These are phyloP conservation scores for Gastroboletus turbinatus DNA, from an alignment of 1,284 basidiomycete species.

Conservation along the genomic window DNA sequence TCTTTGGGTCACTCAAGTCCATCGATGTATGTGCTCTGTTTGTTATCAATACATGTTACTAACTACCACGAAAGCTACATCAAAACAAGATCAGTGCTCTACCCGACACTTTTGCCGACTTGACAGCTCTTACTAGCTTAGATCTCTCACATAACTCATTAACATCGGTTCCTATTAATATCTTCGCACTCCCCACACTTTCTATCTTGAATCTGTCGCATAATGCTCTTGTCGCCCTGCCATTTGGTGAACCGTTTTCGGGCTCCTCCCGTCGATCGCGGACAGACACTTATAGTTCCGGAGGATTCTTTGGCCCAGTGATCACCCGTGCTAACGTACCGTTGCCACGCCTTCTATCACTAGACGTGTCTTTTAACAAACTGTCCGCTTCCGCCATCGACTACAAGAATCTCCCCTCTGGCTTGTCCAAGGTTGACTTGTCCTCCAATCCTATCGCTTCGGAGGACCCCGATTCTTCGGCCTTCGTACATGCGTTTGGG, in stretches of 20 bases:
- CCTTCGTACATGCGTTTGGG: constrained; percentile 41
- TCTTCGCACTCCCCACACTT: constrained; percentile 69
- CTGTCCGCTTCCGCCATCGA: constrained; percentile 56
- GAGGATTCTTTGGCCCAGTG: constrained; percentile 60
- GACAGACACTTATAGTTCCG: constrained; percentile 35
- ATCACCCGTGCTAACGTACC: constrained; percentile 60
- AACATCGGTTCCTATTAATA: constrained; percentile 54
- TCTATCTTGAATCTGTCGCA: constrained; percentile 67
- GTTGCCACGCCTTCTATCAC: constrained; percentile 56
- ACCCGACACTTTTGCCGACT: constrained; percentile 63
- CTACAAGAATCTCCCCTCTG: constrained; percentile 45
- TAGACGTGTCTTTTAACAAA: constrained; percentile 67
- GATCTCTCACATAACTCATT: constrained; percentile 73
- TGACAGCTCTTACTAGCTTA: constrained; percentile 58
- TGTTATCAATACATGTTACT: not conserved
- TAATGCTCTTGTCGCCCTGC: constrained; percentile 59
- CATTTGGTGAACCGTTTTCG: constrained; percentile 56
- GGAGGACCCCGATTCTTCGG: constrained; percentile 22
- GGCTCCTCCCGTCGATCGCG: constrained; percentile 28
- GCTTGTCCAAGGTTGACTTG: constrained; percentile 49
- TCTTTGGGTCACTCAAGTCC: constrained; percentile 77
- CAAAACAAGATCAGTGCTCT: constrained; percentile 63
- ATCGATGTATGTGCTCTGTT: constrained; percentile 56
- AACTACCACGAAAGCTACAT: constrained; percentile 53
- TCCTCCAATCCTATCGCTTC: constrained; percentile 54